Base-by-base conservation (phyloP, 768 basidiomycete species). In the Phylloporus rhodoxanthus region DNA sequence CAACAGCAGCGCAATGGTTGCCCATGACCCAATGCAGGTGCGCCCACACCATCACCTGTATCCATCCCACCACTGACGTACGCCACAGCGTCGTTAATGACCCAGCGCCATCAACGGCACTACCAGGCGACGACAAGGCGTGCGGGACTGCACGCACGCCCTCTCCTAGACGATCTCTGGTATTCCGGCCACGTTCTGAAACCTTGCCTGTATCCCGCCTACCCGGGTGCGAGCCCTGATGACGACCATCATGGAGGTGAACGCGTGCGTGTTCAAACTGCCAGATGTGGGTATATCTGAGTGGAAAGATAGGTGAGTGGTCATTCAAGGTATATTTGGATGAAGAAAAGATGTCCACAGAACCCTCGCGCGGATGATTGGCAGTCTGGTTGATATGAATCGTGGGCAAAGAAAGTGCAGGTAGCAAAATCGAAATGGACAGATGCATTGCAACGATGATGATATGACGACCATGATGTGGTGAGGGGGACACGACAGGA, bases 201-300 rank as follows among this genome's bases (percentile, higher is more conserved):
- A 41, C 41, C 54, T 45, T 67, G 14, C 48, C 40, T 42, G 53
- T 64, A 23, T 53, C 53, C 20, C 61, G 57, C 47, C 52, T 68
- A 26, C 59, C 55, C 2, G 23, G 45, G 45, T 67, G 62, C 15
- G 63, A 68, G 20, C 65, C 67, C 39, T 56, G 65, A 58, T 52
- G 63, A 61, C 51, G 76, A 72, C 45, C 52, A 38, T 67, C 67
- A 20, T 67, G 67, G 8, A 97, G 72, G 41, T 85, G 77, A 4
- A 97, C 93, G 33, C 95, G 84, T 19, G 94, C 87, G 61, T 94
- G 91, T 62, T 95, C 93, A 56, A 93, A 97, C 0, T 95, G 95
- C 91, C 93, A 98, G 50, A 98, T 96, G 64, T 98, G 87, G 51
- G 87, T 85, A 70, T 96, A 98, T 54, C 91, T 92, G 54, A 13